Evolutionary conservation across 225 moss, liverwort and hornwort species (phyloP), one percentile per base, ranked within the genome.

Genomic region (Pleurozium schreberi): DNA sequence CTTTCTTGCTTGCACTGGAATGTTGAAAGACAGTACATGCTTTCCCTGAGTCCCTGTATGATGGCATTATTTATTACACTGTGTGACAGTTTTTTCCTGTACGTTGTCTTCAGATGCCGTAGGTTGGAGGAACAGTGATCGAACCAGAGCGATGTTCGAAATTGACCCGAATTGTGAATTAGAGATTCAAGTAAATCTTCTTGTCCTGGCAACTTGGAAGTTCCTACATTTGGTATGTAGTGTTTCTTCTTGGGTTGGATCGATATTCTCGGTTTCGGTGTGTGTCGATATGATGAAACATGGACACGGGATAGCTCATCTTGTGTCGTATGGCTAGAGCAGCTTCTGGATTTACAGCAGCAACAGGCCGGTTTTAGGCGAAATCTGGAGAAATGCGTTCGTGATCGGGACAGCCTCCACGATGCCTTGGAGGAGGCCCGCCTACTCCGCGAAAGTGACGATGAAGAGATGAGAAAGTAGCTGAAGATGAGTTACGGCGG

Each of bases 401-500:
- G 92, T 31, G 93, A 92, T 76, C 92, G 93, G 18, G 89, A 93
- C 66, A 92, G 92, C 89, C 91, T 93, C 65, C 89, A 85, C 62
- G 84, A 89, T 86, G 90, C 92, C 50, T 84, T 91, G 89, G 92
- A 92, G 86, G 92, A 93, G 89, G 93, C 92, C 75, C 88, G 92
- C 10, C 92, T 88, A 57, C 93, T 93, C 71, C 93, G 93, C 66
- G 93, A 92, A 80, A 90, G 66, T 86, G 93, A 92, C 83, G 93
- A 93, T 68, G 93, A 93, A 85, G 93, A 93, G 80, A 93, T 93
- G 93, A 88, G 93, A 70, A 88, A 85, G 76, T 92, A 93, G 71
- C 83, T 93, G 81, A 93, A 93, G 92, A 92, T 93, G 9, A 53
- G 88, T 84, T 74, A 6, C 65, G 26, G 75, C 85, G 70, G 40